Evolutionary conservation across 495 filamentous ascomycete species (phyloP).

Genomic region (Podospora didyma): DNA sequence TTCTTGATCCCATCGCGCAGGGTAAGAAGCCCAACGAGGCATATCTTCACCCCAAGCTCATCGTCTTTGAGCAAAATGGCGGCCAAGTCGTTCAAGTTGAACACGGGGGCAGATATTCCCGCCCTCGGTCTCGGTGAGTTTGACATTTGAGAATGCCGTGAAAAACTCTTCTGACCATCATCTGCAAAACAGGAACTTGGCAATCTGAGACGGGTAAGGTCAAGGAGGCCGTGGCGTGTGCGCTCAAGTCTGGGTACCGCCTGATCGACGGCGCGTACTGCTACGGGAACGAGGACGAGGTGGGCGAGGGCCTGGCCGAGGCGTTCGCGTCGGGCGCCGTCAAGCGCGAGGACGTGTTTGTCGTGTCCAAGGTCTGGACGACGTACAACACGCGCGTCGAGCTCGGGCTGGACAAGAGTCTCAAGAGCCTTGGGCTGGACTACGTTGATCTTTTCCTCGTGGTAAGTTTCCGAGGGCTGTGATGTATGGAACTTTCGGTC

Average conservation of each 20-base stretch:
- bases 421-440: slow-evolving; percentile 67
- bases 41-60: no score
- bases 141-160: not conserved
- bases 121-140: slow-evolving; percentile 66
- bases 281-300: slow-evolving; percentile 57
- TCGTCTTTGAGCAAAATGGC: slow-evolving; percentile 33
- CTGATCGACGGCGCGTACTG: slow-evolving; percentile 59
- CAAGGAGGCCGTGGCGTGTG: slow-evolving; percentile 47
- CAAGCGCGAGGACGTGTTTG: slow-evolving; percentile 74
- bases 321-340: slow-evolving; percentile 65
- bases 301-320: slow-evolving; percentile 52
- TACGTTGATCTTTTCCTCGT: slow-evolving; percentile 80
- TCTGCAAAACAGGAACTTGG: slow-evolving; percentile 58
- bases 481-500: not conserved
- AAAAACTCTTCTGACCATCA: no score
- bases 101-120: slow-evolving; percentile 72
- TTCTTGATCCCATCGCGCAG: no score
- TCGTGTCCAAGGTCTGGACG: slow-evolving; percentile 81
- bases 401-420: slow-evolving; percentile 62
- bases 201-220: slow-evolving; percentile 64
- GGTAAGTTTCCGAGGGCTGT: slow-evolving; percentile 10
- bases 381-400: slow-evolving; percentile 68
- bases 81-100: slow-evolving; percentile 60
- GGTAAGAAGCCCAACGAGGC: no score
- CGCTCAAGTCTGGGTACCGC: slow-evolving; percentile 60